These are phyloP conservation scores for Plantago ovata DNA, from an alignment of 257 asterid genomes.

Conservation along the genomic window DNA sequence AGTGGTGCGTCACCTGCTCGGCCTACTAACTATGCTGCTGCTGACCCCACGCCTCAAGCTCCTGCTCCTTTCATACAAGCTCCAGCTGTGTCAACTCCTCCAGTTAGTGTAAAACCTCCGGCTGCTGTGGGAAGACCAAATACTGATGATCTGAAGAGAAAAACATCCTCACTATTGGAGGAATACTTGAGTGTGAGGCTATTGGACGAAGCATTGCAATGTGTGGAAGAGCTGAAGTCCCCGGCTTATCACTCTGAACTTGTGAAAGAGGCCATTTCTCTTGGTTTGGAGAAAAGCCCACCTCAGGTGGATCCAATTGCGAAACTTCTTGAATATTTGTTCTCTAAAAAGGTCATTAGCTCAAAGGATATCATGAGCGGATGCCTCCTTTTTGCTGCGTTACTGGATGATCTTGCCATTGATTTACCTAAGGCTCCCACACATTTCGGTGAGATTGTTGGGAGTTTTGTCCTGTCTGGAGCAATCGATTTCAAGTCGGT, in stretches of 20 bases:
- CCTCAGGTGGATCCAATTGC: conserved; percentile 59
- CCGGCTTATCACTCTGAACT: conserved; percentile 72
- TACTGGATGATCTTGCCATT: conserved; percentile 82
- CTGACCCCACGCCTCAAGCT: conserved; percentile 35
- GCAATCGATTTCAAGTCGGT: conserved; percentile 55
- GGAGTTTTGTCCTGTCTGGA: conserved; percentile 50
- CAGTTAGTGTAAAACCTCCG: conserved; percentile 36
- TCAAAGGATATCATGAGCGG: conserved; percentile 44
- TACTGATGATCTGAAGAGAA: conserved; percentile 52
- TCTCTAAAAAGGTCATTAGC: conserved; percentile 46
- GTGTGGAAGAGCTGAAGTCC: conserved; percentile 73
- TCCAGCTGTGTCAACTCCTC: conserved; percentile 25
- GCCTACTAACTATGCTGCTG: conserved; percentile 25
- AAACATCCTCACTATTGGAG: conserved; percentile 58
- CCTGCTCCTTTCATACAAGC: conserved; percentile 34
- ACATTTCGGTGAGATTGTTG: conserved; percentile 71
- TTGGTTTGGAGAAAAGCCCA: conserved; percentile 79
- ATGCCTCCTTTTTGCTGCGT: conserved; percentile 41
- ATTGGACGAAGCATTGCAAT: conserved; percentile 74
- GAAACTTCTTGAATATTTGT: conserved; percentile 54
- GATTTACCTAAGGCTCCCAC: conserved; percentile 89
- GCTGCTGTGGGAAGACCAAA: conserved; percentile 31
- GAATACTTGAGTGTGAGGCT: conserved; percentile 66
- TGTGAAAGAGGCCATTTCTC: conserved; percentile 69
- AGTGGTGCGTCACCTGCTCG: conserved; percentile 38